Percentiles rank a stretch among this genome's conserved stretches.
These are phyloP conservation scores for Clavulina sp. DNA, from an alignment of 768 basidiomycete genomes.

Conservation along the genomic window DNA sequence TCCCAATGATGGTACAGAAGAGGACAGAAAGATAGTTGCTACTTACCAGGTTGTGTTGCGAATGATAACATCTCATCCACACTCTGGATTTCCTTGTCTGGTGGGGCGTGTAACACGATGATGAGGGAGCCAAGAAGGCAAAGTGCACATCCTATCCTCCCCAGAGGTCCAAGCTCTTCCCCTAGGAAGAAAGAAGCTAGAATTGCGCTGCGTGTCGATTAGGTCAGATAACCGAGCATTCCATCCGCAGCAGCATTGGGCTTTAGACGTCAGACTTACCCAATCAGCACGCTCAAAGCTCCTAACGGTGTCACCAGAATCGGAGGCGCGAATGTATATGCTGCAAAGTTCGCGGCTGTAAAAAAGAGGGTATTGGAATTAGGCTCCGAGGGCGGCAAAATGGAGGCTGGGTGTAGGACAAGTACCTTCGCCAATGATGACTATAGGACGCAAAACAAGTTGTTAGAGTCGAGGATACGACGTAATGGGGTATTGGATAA, in stretches of 20 bases:
- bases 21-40: conserved; percentile 1
- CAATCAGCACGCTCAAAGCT: conserved; percentile 87
- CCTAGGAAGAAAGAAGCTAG: conserved; percentile 84
- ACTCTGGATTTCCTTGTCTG: conserved; percentile 81
- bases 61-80: conserved; percentile 87
- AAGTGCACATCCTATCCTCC: conserved; percentile 67
- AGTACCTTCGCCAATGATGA: conserved; percentile 83
- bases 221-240: not conserved
- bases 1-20: not conserved
- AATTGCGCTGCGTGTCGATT: conserved; percentile 51
- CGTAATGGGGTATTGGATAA: not conserved
- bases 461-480: not conserved
- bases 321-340: conserved; percentile 94
- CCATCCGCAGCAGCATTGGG: conserved; percentile 2
- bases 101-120: conserved; percentile 91
- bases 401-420: not conserved
- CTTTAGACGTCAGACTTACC: conserved; percentile 33
- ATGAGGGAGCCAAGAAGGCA: conserved; percentile 80
- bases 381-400: not conserved
- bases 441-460: conserved; percentile 32
- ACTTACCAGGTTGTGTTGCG: conserved; percentile 79
- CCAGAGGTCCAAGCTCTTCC: conserved; percentile 88
- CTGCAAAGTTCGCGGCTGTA: conserved; percentile 56
- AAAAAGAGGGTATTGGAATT: not conserved
- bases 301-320: conserved; percentile 98